A percentile compares a stretch with the other conserved stretches of the same genome.
These are phyloP conservation scores for Pichia eremophila DNA, from an alignment of 805 yeast genomes.

Conservation along the genomic window DNA sequence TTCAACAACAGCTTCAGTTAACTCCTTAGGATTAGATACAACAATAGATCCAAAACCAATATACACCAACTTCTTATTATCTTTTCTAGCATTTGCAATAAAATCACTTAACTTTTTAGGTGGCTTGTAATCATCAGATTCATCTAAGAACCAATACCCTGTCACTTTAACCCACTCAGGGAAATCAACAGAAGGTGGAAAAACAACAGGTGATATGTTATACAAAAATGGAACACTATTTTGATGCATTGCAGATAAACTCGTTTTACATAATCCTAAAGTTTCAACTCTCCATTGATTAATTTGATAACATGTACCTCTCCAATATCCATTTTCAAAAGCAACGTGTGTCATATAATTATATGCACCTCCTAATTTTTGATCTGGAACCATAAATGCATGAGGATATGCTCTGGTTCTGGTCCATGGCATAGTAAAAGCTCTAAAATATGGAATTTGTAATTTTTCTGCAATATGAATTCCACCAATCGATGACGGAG, in stretches of 20 bases:
- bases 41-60: conserved; percentile 96
- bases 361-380: conserved; percentile 85
- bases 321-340: conserved; percentile 91
- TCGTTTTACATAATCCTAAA: conserved; percentile 59
- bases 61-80: conserved; percentile 67
- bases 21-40: conserved; percentile 67
- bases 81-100: conserved; percentile 49
- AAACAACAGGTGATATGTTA: conserved; percentile 77
- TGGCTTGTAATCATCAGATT: conserved; percentile 41
- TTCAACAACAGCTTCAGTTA: conserved; percentile 68
- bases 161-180: conserved; percentile 94
- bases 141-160: conserved; percentile 88
- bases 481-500: conserved; percentile 96
- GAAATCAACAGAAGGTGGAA: conserved; percentile 90
- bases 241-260: conserved; percentile 62
- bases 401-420: conserved; percentile 93
- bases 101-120: conserved; percentile 50
- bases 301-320: conserved; percentile 78
- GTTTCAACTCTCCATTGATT: conserved; percentile 77
- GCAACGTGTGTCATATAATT: conserved; percentile 87
- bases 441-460: conserved; percentile 83
- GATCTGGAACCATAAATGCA: conserved; percentile 92
- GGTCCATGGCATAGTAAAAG: conserved; percentile 99
- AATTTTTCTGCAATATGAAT: conserved; percentile 91
- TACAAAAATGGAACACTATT: conserved; percentile 79